Conservation (phyloP, 2,329 filamentous ascomycete species). For the Ophiostoma novo-ulmi region DNA sequence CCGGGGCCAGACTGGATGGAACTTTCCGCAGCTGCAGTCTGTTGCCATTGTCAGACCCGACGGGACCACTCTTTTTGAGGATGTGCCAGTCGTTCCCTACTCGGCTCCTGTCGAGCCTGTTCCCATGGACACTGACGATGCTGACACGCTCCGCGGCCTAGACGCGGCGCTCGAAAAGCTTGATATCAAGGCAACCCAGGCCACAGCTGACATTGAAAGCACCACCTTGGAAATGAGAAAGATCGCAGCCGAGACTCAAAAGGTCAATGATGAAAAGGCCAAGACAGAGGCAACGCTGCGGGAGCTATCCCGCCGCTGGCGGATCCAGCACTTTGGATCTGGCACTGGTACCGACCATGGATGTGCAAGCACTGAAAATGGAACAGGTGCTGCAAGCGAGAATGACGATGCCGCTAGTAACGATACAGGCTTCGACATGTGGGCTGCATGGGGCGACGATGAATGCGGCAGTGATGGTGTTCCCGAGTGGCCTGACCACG, state of each 20-base stretch:
- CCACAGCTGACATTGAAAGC: not conserved
- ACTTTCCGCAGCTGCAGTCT: not conserved
- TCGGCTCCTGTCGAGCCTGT: not conserved
- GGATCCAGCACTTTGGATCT: slow-evolving; percentile 16
- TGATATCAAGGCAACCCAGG: not conserved
- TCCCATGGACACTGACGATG: not conserved
- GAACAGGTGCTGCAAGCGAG: not conserved
- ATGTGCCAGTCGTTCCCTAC: not conserved
- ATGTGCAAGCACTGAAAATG: not conserved
- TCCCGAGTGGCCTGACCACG: not conserved
- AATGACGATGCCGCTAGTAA: not conserved
- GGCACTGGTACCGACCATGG: not conserved
- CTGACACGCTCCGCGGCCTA: not conserved
- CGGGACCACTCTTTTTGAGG: not conserved
- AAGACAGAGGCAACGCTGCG: slow-evolving; percentile 11
- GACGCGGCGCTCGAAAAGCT: not conserved
- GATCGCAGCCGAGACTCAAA: not conserved
- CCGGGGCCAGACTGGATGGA: not conserved
- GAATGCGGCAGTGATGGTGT: slow-evolving; percentile 1
- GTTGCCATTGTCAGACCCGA: slow-evolving; percentile 5
- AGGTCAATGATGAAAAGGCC: not conserved
- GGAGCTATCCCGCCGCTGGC: slow-evolving; percentile 20
- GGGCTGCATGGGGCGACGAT: slow-evolving; percentile 13
- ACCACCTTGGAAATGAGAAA: not conserved
- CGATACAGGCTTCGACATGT: not conserved